phyloP scores from a whole-genome alignment of 139 green algal species.

The Chlamydomonas incerta region DNA sequence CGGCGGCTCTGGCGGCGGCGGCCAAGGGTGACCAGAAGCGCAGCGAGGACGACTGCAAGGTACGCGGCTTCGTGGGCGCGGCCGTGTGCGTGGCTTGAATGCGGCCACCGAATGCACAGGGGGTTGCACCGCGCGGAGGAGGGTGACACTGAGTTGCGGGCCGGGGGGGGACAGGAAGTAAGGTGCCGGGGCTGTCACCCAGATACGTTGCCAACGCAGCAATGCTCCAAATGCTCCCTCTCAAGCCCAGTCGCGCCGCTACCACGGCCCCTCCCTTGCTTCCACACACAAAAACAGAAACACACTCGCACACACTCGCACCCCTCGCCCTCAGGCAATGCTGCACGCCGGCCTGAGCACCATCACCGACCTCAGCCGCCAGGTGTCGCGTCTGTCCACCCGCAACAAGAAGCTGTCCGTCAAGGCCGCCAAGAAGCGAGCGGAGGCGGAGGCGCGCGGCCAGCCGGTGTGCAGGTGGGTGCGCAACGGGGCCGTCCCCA shows the following conservation, averaged over 20 bases:
- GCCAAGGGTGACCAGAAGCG: conserved; percentile 7
- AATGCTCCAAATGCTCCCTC: too few species aligned
- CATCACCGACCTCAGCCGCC: conserved; percentile 40
- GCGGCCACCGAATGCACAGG: too few species aligned
- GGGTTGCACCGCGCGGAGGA: too few species aligned
- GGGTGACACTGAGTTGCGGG: too few species aligned
- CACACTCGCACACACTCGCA: too few species aligned
- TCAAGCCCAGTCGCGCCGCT: too few species aligned
- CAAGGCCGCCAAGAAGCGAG: not conserved
- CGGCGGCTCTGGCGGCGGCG: not conserved
- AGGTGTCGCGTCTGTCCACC: conserved; percentile 5
- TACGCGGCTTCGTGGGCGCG: not conserved
- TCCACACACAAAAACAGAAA: too few species aligned
- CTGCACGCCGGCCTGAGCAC: conserved; percentile 33
- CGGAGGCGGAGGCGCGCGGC: not conserved
- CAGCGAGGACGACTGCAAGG: conserved; percentile 29
- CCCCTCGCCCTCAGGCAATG: conserved; percentile 9
- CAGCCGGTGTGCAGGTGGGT: conserved; percentile 1
- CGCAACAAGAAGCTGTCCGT: conserved; percentile 31
- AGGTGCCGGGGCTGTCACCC: too few species aligned
- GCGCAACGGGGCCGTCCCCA: too few species aligned
- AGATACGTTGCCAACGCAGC: too few species aligned
- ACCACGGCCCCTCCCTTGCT: too few species aligned
- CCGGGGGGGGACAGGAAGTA: too few species aligned
- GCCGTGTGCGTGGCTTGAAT: not conserved